Percentiles rank a stretch among this genome's conserved stretches.
Conservation (phyloP, 129 eudicot species). For the Heracleum sosnowskyi region DNA sequence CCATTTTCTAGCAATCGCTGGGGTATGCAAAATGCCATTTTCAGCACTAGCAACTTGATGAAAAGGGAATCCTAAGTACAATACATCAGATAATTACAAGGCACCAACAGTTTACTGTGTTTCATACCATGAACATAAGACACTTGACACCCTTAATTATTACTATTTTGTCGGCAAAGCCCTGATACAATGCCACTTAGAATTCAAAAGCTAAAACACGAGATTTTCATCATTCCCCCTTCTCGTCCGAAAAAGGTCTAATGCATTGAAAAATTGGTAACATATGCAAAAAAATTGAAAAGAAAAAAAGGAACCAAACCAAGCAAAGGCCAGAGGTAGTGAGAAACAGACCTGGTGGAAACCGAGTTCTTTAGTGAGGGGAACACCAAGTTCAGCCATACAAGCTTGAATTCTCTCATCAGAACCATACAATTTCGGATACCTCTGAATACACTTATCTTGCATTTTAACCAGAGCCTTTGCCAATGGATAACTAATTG, state of each 20-base stretch:
- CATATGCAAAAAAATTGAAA: background rate
- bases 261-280: background rate
- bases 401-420: slow-evolving; percentile 99
- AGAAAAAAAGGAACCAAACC: background rate
- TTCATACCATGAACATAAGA: background rate
- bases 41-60: background rate
- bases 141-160: background rate
- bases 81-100: background rate
- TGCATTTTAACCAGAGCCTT: slow-evolving; percentile 79
- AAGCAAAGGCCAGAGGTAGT: background rate
- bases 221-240: background rate
- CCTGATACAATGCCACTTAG: background rate
- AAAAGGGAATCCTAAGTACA: background rate
- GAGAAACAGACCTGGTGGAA: slow-evolving; percentile 68
- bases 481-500: slow-evolving; percentile 85
- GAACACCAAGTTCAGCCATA: slow-evolving; percentile 99
- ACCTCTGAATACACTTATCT: slow-evolving; percentile 81
- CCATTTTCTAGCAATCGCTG: background rate
- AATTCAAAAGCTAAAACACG: background rate
- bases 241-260: too few relatives aligned
- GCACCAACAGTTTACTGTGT: background rate
- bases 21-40: background rate
- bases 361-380: slow-evolving; percentile 89
- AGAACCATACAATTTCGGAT: slow-evolving; percentile 79
- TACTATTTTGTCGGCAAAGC: slow-evolving; percentile 4